phyloP scores from a whole-genome alignment of 2,329 filamentous ascomycete genomes.

The Chrysosporium keratinophilum region DNA sequence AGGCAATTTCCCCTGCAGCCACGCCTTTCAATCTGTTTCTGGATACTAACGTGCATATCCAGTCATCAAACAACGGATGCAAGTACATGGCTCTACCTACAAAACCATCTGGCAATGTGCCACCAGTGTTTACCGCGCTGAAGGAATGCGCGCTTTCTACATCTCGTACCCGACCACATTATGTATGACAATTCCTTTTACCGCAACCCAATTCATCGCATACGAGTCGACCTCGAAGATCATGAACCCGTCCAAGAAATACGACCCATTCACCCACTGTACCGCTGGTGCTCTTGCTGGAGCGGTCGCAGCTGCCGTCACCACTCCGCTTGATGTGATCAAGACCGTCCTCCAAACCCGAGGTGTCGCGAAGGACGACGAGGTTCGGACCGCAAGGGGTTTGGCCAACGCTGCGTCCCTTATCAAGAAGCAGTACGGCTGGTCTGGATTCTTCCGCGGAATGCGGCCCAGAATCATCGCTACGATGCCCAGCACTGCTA shows the following conservation, averaged over 20 bases:
- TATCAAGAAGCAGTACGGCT: conserved; percentile 72
- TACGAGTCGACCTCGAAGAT: conserved; percentile 93
- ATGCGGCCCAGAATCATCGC: conserved; percentile 84
- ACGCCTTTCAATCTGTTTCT: not conserved
- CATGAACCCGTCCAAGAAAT: conserved; percentile 69
- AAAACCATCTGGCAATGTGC: conserved; percentile 80
- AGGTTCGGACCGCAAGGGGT: conserved; percentile 75
- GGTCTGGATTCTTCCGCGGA: conserved; percentile 83
- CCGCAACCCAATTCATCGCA: conserved; percentile 89
- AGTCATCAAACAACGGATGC: conserved; percentile 99
- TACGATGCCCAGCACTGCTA: conserved; percentile 98
- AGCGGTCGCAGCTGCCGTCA: conserved; percentile 84
- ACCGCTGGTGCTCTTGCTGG: conserved; percentile 84
- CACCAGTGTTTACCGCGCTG: conserved; percentile 70
- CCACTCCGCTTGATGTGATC: conserved; percentile 94
- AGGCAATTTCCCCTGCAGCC: conserved; percentile 27
- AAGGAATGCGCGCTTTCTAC: conserved; percentile 89
- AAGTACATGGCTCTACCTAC: conserved; percentile 92
- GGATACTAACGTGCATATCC: conserved; percentile 10
- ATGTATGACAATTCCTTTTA: conserved; percentile 98
- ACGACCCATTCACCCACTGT: conserved; percentile 91
- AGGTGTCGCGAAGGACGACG: conserved; percentile 67
- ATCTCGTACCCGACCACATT: conserved; percentile 96
- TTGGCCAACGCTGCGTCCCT: conserved; percentile 69
- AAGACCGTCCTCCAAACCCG: conserved; percentile 95